Evolutionary conservation across 768 basidiomycete genomes (phyloP), one percentile per base, ranked within the genome.

Genomic region (Chalciporus pseudorubinellus): DNA sequence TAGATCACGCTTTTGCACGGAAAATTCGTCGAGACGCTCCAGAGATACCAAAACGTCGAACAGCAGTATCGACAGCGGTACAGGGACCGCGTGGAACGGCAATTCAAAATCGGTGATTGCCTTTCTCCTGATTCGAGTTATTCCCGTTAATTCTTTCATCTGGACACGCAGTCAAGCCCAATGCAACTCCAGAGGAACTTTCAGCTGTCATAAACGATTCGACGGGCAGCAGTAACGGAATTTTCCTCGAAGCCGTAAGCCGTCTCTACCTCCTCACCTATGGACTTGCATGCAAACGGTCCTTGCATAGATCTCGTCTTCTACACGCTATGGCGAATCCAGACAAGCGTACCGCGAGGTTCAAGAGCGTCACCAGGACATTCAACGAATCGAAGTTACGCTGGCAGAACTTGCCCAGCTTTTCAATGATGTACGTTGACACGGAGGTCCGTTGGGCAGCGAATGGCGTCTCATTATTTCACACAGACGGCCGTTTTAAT

Each of bases 371-470:
- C 92, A 95, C 64, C 79, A 85, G 61, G 92, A 97, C 53, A 81
- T 98, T 58, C 78, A 80, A 58, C 83, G 80, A 66, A 92, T 95
- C 64, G 92, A 95, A 68, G 77, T 81, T 59, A 97, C 93, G 4
- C 71, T 95, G 42, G 85, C 81, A n/a, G 92, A 95, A 67, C 77
- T 98, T 44, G 90, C 89, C 4, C 89, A 92, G 63, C 70, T 98
- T 59, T 93, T 95, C 72, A 82, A 77, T 55, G 94, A 98, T 61
- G 90, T 89, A 52, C 21, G 78, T 57, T 18, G 9, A 19, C 13
- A 9, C 10, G 31, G 45, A 36, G 45, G 57, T 24, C 31, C 41
- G 28, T 19, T 26, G 1, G 33, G 13, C 12, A 14, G 33, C 26
- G 26, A 26, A 20, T 40, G 20, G 11, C 22, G 6, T 41, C 45